phyloP scores from a whole-genome alignment of 2,329 filamentous ascomycete species.

The Nemania diffusa region DNA sequence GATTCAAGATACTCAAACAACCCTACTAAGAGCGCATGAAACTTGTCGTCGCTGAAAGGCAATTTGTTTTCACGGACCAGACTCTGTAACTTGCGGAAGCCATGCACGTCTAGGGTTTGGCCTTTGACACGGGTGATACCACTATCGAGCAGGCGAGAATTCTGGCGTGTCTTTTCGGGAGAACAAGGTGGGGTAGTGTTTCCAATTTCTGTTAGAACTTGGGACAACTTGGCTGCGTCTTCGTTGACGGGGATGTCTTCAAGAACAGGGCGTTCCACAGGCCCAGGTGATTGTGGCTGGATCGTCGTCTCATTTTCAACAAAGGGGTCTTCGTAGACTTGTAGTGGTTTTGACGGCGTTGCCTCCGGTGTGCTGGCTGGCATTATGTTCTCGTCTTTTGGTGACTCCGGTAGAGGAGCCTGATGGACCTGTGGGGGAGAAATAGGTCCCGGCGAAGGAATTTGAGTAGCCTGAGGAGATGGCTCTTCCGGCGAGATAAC shows the following conservation, averaged over 20 bases:
- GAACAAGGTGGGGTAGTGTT: slow-evolving; percentile 44
- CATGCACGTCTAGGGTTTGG: slow-evolving; percentile 80
- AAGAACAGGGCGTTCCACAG: slow-evolving; percentile 58
- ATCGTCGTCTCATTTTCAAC: slow-evolving; percentile 59
- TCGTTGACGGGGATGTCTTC: slow-evolving; percentile 71
- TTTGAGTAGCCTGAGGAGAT: slow-evolving; percentile 29
- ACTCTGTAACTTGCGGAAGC: slow-evolving; percentile 81
- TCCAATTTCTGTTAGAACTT: slow-evolving; percentile 37
- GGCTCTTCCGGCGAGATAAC: slow-evolving; percentile 53
- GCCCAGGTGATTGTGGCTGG: slow-evolving; percentile 56
- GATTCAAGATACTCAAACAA: slow-evolving; percentile 79
- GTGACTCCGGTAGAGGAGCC: slow-evolving; percentile 48
- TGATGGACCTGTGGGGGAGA: slow-evolving; percentile 46
- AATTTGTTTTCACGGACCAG: slow-evolving; percentile 74
- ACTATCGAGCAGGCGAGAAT: slow-evolving; percentile 73
- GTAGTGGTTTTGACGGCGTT: slow-evolving; percentile 55
- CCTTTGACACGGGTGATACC: slow-evolving; percentile 78
- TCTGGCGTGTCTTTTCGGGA: slow-evolving; percentile 67
- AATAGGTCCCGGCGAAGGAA: slow-evolving; percentile 42
- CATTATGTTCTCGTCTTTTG: slow-evolving; percentile 31
- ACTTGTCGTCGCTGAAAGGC: slow-evolving; percentile 73
- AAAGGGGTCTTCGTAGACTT: slow-evolving; percentile 73
- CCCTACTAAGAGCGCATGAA: slow-evolving; percentile 72
- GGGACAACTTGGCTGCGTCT: slow-evolving; percentile 54
- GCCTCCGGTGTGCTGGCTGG: slow-evolving; percentile 34